Conservation (phyloP, 495 filamentous ascomycete genomes). For the Lasiosphaeris hirsuta region DNA sequence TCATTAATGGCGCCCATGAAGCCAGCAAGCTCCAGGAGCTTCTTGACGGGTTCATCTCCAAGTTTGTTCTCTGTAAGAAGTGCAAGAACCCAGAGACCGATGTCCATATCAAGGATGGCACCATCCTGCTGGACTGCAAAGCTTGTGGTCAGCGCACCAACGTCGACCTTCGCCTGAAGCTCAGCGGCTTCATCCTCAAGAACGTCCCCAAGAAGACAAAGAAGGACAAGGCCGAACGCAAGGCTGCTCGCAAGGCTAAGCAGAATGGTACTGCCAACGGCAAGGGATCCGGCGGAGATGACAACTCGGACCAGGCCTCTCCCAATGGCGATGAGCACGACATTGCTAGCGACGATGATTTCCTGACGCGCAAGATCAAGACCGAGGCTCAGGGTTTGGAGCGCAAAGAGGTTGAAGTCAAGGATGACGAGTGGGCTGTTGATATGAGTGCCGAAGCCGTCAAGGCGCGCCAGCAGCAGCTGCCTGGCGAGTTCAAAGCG, state of each 20-base stretch:
- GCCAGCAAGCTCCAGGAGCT: constrained; percentile 95
- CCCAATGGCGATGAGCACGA: constrained; percentile 65
- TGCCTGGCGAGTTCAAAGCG: constrained; percentile 87
- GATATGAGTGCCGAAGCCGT: constrained; percentile 94
- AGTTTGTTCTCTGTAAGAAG: constrained; percentile 98
- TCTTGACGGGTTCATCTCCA: constrained; percentile 95
- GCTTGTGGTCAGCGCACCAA: constrained; percentile 90
- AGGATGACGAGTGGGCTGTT: constrained; percentile 90
- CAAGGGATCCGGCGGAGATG: constrained; percentile 57
- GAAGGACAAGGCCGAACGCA: constrained; percentile 91
- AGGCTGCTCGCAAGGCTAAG: constrained; percentile 79
- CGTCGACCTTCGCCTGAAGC: constrained; percentile 89
- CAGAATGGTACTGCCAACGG: constrained; percentile 69
- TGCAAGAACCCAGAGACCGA: constrained; percentile 99
- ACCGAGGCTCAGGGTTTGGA: constrained; percentile 73
- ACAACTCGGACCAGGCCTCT: constrained; percentile 71
- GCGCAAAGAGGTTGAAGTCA: constrained; percentile 52
- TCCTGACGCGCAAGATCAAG: constrained; percentile 85
- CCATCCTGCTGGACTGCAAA: constrained; percentile 94
- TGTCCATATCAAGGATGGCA: constrained; percentile 86
- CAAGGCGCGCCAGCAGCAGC: constrained; percentile 85
- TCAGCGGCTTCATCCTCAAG: constrained; percentile 96
- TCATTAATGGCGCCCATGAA: constrained; percentile 98
- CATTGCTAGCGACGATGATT: constrained; percentile 86
- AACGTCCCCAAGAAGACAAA: constrained; percentile 84